Percentiles rank a stretch among this genome's conserved stretches.
These are phyloP conservation scores for Glycine tomentella DNA, from an alignment of 306 rosid genomes.

Conservation along the genomic window DNA sequence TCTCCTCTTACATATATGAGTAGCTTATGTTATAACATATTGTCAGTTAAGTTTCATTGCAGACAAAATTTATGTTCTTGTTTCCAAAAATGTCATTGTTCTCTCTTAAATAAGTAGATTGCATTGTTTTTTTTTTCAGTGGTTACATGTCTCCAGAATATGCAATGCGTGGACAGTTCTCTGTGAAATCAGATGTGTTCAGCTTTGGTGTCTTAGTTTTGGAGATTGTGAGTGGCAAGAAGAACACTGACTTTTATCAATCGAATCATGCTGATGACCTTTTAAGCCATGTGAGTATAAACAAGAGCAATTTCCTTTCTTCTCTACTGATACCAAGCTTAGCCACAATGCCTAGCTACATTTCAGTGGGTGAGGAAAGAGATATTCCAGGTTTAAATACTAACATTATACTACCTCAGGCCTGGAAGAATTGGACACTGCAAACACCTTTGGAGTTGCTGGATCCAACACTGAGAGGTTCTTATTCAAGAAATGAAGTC, in stretches of 20 bases:
- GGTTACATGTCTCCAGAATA: slow-evolving; percentile 64
- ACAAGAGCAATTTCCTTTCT: neutral
- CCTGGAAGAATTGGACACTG: slow-evolving; percentile 46
- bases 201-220: slow-evolving; percentile 59
- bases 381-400: neutral
- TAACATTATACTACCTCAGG: neutral
- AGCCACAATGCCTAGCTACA: neutral
- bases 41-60: neutral
- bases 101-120: neutral
- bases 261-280: slow-evolving; percentile 47
- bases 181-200: slow-evolving; percentile 55
- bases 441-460: slow-evolving; percentile 53
- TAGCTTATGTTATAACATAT: neutral
- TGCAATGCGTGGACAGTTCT: slow-evolving; percentile 59
- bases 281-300: slow-evolving; percentile 58
- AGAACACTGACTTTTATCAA: slow-evolving; percentile 44
- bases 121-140: slow-evolving; percentile 38
- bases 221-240: slow-evolving; percentile 62
- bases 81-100: neutral
- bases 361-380: neutral
- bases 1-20: neutral
- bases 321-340: neutral
- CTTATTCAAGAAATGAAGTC: slow-evolving; percentile 60
- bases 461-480: slow-evolving; percentile 57
- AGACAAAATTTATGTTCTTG: neutral